Base-by-base conservation (phyloP, 805 yeast species). In the Kodamaea kaohsiungensis region DNA sequence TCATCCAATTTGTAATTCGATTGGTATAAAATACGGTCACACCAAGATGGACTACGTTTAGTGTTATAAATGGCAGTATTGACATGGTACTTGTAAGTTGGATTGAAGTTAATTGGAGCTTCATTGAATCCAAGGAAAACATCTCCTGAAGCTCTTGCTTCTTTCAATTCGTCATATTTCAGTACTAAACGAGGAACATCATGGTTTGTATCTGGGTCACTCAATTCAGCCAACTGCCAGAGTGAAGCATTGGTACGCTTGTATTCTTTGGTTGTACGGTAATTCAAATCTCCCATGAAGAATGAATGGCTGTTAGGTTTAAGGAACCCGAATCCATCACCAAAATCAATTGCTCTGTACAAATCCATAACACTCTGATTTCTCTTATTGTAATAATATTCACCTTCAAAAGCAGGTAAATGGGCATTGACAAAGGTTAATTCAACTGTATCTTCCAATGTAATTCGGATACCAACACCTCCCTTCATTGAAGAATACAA, bases 251-350 rank as follows among this genome's bases (percentile, higher is more conserved):
- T 43, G 13, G 52, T 52, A 2, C 51, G 35, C 37, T 59, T 53
- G 16, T 56, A 57, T 12, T 60, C 50, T 51, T 69, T 65, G 2
- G 71, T 58, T 2, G 87, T 80, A 45, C 98, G 76, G 67, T 88
- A 92, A 65, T 92, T 92, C 61, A 92, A 73, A 68, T 92, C 98
- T 0, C 98, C 98, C 77, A 89, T 70, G 51, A 91, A 67, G 62
- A 91, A 87, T 4, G 86, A 69, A 64, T 88, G 96, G 9, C 78
- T 61, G 0, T 69, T 59, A 0, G 85, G 84, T 56, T 80, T 80
- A 45, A 85, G 65, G 22, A 81, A 68, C 19, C 84, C 79, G 61
- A 67, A 76, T 3, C 83, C 85, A 59, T 85, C 87, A 10, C 78
- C 80, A 63, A 88, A 85, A 53, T 78, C 82, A 47, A 88, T 64